Percentiles rank a stretch among this genome's conserved stretches.
Evolutionary conservation across 208 protist genomes (phyloP).

Genomic region (Leishmania guyanensis): DNA sequence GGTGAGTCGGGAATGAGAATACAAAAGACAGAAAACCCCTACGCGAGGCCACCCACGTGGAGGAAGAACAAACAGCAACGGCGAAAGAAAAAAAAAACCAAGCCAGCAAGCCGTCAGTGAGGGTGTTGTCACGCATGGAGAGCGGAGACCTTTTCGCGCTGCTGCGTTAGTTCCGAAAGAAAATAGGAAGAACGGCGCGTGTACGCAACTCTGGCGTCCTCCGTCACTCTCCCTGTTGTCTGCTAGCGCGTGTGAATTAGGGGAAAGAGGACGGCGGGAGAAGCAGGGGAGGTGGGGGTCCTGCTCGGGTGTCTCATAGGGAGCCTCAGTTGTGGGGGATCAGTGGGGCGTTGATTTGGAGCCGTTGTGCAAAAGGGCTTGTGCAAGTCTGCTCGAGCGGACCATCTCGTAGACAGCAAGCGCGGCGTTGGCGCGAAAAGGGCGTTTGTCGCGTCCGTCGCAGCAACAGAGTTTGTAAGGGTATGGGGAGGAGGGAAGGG

Average conservation of each 20-base stretch:
- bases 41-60: neutral
- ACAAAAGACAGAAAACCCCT: neutral
- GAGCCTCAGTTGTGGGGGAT: too few species aligned
- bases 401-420: too few species aligned
- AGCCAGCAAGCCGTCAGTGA: neutral
- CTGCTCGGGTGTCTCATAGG: too few species aligned
- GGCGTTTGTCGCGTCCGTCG: too few species aligned
- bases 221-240: neutral
- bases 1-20: neutral
- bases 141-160: neutral
- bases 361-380: too few species aligned
- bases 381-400: too few species aligned
- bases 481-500: too few species aligned
- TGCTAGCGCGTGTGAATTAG: neutral
- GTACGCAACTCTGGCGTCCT: neutral
- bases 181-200: neutral
- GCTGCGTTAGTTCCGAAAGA: neutral
- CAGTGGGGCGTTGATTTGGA: too few species aligned
- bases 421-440: too few species aligned
- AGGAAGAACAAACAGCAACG: neutral
- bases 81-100: neutral
- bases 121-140: neutral
- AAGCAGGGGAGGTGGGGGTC: too few species aligned
- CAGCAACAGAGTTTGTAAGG: too few species aligned
- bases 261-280: too few species aligned